phyloP scores from a whole-genome alignment of 2,329 filamentous ascomycete species.

The Diplodia mutila region DNA sequence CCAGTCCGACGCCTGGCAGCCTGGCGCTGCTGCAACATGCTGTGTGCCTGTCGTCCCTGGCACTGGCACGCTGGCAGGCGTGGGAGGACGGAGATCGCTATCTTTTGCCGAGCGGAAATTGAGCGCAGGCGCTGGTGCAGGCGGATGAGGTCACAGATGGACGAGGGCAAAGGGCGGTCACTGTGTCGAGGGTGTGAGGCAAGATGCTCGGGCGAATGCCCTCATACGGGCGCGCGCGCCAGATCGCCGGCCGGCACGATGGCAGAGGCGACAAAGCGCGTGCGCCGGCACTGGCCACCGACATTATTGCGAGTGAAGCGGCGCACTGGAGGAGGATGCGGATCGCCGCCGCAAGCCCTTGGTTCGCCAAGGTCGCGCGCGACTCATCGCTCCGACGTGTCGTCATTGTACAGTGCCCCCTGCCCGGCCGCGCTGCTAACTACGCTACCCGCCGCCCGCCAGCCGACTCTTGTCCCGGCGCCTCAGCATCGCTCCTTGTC shows the following conservation, averaged over 20 bases:
- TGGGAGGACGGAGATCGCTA: background rate
- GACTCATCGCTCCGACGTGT: background rate
- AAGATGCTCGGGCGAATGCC: background rate
- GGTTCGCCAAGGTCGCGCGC: background rate
- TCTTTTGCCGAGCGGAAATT: constrained; percentile 24
- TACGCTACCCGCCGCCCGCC: background rate
- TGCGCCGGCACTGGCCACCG: background rate
- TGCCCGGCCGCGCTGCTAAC: constrained; percentile 8
- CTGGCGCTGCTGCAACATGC: too few relatives aligned
- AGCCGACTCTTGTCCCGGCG: constrained; percentile 16
- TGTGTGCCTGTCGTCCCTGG: background rate
- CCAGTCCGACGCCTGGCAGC: background rate
- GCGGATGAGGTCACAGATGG: constrained; percentile 15
- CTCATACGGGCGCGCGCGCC: background rate
- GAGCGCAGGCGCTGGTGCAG: too few relatives aligned
- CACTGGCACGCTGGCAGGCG: background rate
- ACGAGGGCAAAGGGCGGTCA: constrained; percentile 18
- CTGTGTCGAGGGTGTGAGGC: constrained; percentile 7
- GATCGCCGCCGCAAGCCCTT: background rate
- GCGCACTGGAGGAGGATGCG: background rate
- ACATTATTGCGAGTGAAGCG: background rate
- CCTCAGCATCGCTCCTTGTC: constrained; percentile 22
- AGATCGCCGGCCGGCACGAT: background rate
- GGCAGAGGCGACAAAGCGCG: background rate
- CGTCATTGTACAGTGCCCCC: constrained; percentile 2